phyloP scores from a whole-genome alignment of 352 stramenopile genomes.

The Halophytophthora polymorphica region DNA sequence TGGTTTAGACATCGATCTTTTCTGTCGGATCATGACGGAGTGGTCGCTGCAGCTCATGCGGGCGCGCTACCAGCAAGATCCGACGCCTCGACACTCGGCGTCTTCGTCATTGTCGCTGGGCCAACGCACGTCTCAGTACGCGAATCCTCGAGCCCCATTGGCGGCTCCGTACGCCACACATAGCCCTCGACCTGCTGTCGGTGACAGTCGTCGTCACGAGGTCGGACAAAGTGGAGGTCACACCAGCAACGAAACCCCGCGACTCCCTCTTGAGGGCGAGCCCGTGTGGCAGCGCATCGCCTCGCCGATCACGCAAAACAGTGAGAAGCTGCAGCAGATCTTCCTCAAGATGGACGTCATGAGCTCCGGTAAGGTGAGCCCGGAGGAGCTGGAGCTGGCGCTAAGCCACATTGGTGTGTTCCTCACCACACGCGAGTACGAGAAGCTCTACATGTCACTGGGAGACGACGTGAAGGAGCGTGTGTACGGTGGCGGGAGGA shows the following conservation, averaged over 20 bases:
- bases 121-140: conserved; percentile 17
- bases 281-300: conserved; percentile 55
- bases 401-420: conserved; percentile 74
- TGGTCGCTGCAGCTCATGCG: conserved; percentile 68
- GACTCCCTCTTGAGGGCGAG: conserved; percentile 36
- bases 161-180: conserved; percentile 56
- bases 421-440: conserved; percentile 60
- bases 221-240: conserved; percentile 1
- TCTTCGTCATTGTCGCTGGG: conserved; percentile 17
- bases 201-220: conserved; percentile 1
- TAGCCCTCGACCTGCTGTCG: conserved; percentile 3
- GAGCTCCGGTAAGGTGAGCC: conserved; percentile 54
- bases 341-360: conserved; percentile 81
- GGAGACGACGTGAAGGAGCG: conserved; percentile 23
- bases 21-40: conserved; percentile 79
- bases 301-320: conserved; percentile 40
- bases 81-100: conserved; percentile 11
- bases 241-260: conserved; percentile 5
- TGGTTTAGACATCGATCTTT: conserved; percentile 63
- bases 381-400: conserved; percentile 68
- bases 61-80: conserved; percentile 31
- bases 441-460: conserved; percentile 60
- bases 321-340: conserved; percentile 71
- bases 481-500: conserved; percentile 16
- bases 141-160: conserved; percentile 18